phyloP scores from a whole-genome alignment of 306 rosid genomes.

The Prunus fruticosa region DNA sequence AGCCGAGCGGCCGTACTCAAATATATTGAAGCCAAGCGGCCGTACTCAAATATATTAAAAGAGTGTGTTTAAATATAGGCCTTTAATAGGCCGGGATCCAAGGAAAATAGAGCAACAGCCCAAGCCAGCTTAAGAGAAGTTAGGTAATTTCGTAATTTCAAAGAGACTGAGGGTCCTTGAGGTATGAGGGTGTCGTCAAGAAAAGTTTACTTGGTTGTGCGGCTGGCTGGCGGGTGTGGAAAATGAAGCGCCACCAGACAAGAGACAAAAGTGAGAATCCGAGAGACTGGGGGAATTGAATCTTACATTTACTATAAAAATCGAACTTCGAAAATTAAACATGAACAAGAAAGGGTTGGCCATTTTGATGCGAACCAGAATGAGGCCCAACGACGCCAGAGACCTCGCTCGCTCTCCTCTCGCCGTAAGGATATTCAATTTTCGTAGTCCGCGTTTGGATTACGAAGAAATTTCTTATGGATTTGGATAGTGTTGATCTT shows the following conservation, averaged over 20 bases:
- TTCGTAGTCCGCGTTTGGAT: not conserved
- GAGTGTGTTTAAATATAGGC: not conserved
- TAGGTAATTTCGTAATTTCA: not conserved
- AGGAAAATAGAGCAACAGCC: not conserved
- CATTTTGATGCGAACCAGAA: constrained; percentile 88
- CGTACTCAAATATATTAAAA: too few relatives aligned
- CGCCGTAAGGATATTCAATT: constrained; percentile 36
- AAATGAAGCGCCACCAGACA: constrained; percentile 7
- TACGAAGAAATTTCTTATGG: not conserved
- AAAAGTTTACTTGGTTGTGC: not conserved
- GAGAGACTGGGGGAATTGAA: constrained; percentile 16
- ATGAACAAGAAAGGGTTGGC: constrained; percentile 75
- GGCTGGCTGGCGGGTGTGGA: constrained; percentile 3
- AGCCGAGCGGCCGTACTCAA: too few relatives aligned
- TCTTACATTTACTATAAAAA: not conserved
- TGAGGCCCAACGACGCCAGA: constrained; percentile 46
- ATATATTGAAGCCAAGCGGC: too few relatives aligned
- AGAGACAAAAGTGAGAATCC: not conserved
- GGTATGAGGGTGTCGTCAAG: not conserved
- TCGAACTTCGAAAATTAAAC: constrained; percentile 9
- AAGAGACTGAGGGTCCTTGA: not conserved
- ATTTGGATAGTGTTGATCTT: not conserved
- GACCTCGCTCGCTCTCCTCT: constrained; percentile 63
- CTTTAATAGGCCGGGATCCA: not conserved
- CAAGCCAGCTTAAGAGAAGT: not conserved